These are phyloP conservation scores for Metschnikowia gelsemii DNA, from an alignment of 805 yeast genomes.

Conservation along the genomic window DNA sequence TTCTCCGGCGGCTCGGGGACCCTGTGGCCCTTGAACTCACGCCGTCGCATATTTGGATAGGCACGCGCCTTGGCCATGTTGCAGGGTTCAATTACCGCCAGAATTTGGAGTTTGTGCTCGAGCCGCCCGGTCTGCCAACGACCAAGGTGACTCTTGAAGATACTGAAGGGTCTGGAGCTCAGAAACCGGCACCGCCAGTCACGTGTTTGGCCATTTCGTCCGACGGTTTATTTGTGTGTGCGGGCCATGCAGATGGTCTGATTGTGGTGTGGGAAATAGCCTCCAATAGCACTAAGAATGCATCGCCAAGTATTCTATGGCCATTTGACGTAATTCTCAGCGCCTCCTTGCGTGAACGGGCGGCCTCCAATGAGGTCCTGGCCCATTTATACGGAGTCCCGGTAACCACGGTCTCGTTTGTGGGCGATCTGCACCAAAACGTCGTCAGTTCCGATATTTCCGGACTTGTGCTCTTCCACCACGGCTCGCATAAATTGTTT, in stretches of 20 bases:
- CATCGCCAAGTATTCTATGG: background rate
- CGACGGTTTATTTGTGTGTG: conserved; percentile 63
- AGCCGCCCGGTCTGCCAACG: background rate
- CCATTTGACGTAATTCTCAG: conserved; percentile 17
- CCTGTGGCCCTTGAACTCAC: conserved; percentile 27
- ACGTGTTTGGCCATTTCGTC: conserved; percentile 41
- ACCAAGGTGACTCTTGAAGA: no score
- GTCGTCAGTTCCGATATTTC: conserved; percentile 34
- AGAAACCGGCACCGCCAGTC: background rate
- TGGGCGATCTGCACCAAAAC: conserved; percentile 29
- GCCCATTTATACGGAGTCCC: conserved; percentile 32
- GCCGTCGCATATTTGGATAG: conserved; percentile 51
- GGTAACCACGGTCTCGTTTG: conserved; percentile 27
- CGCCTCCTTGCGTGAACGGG: conserved; percentile 17
- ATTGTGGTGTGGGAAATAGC: conserved; percentile 64
- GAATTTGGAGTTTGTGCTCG: conserved; percentile 45
- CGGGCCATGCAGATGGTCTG: conserved; percentile 65
- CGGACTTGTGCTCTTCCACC: conserved; percentile 58
- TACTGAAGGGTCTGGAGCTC: background rate
- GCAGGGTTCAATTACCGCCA: conserved; percentile 72
- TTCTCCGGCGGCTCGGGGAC: conserved; percentile 25
- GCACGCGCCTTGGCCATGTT: conserved; percentile 66
- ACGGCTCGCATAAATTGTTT: conserved; percentile 56
- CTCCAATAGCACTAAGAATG: conserved; percentile 8
- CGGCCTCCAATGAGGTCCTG: conserved; percentile 24